Base-by-base conservation (phyloP, 2,329 filamentous ascomycete genomes). In the Alternaria consortialis region DNA sequence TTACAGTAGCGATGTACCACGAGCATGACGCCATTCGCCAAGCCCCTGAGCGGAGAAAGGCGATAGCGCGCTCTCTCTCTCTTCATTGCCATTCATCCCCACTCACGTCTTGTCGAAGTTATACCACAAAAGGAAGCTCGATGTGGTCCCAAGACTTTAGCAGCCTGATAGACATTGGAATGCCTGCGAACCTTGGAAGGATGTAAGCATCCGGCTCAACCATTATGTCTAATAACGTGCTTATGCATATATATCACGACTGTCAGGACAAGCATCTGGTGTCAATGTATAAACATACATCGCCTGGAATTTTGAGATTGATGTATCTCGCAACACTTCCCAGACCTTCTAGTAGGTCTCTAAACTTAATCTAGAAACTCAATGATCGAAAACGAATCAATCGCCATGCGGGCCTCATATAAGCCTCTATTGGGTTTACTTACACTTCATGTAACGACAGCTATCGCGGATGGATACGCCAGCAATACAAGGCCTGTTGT, bases 101-200 rank as follows among this genome's bases (percentile, higher is more conserved):
- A 36, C 31, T 50, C 46, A 27, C 53, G 29, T 52, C 50, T 29
- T 23, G 37, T 37, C 25, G 15, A 50, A 2, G 31, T 50, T 40
- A 57, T 57, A 2, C 47, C 40, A n/a, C 20, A 23, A 44, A 13
- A 53, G 55, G 55, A 50, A 58, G 55, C 47, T 58, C 47, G 15
- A 20, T 52, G 8, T 17, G 1, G 1, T 58, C 27, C 55, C 47
- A 53, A 58, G 29, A 25, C 32, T 25, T 27, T 17, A 34, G 55
- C 31, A n/a, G 20, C 15, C 17, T 27, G 25, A 58, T 39, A n/a
- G 47, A 46, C 54, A 32, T 51, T n/a, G 15, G 31, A 13, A 32
- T 40, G 39, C 29, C 20, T 20, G 20, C 13, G 36, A 44, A 39
- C 29, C 20, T 20, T 15, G 5, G 36, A 44, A 39, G 20, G 46